Conservation (phyloP, 75 land plant genomes). For the Cunninghamia lanceolata region DNA sequence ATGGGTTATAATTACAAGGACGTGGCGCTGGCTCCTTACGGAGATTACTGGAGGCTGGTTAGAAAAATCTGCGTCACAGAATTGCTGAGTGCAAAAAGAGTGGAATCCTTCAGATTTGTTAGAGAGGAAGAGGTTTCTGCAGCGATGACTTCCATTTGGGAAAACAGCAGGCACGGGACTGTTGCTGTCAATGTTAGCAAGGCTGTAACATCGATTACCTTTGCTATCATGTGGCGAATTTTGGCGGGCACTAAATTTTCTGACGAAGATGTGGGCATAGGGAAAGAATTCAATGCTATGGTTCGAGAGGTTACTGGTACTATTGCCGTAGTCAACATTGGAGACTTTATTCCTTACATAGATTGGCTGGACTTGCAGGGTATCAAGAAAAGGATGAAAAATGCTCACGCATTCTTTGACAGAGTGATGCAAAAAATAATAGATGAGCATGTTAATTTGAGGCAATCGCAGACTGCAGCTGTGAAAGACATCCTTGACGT, state of each 20-base stretch:
- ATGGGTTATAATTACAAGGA: neutral
- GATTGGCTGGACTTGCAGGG: slow-evolving; percentile 45
- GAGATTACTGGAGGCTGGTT: neutral
- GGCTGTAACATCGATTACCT: slow-evolving; percentile 6
- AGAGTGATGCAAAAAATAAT: slow-evolving; percentile 43
- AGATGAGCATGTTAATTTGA: slow-evolving; percentile 32
- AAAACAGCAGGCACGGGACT: neutral
- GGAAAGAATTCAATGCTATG: slow-evolving; percentile 15
- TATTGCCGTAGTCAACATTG: slow-evolving; percentile 47
- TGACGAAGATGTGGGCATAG: slow-evolving; percentile 17
- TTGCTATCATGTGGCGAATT: slow-evolving; percentile 21
- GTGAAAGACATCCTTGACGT: no score
- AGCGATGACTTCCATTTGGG: neutral
- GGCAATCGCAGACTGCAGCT: neutral
- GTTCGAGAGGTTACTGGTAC: slow-evolving; percentile 16
- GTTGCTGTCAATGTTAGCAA: slow-evolving; percentile 21
- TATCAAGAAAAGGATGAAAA: slow-evolving; percentile 25
- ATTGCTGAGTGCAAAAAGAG: neutral
- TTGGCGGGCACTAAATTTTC: slow-evolving; percentile 27
- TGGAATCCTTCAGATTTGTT: neutral
- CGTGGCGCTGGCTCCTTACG: neutral
- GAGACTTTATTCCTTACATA: slow-evolving; percentile 51
- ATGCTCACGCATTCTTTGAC: slow-evolving; percentile 31
- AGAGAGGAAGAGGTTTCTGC: slow-evolving; percentile 5
- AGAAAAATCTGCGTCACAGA: slow-evolving; percentile 7